A percentile compares a stretch with the other conserved stretches of the same genome.
phyloP scores from a whole-genome alignment of 306 rosid species.

The Prosopis cineraria region DNA sequence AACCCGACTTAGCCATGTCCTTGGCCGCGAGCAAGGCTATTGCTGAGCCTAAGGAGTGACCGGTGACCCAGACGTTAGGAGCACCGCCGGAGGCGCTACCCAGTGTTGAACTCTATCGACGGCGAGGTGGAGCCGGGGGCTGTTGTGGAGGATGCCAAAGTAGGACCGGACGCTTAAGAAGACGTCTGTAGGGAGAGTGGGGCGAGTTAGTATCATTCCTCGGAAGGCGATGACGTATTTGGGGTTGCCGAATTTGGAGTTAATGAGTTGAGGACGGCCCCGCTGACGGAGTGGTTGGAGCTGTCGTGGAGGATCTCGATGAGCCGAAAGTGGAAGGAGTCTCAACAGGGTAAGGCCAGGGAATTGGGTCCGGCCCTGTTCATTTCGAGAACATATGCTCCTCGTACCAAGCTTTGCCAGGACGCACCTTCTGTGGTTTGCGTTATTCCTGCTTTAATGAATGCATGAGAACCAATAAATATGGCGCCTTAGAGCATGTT shows the following conservation, averaged over 20 bases:
- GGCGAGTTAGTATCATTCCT: conserved; percentile 17
- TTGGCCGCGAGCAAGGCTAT: conserved; percentile 38
- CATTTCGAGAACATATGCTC: conserved; percentile 24
- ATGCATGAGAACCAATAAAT: not conserved
- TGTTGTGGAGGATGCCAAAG: not conserved
- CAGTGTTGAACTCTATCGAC: not conserved
- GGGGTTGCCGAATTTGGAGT: conserved; percentile 10
- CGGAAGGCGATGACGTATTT: conserved; percentile 40
- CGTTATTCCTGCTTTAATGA: conserved; percentile 12
- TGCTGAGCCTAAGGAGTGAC: conserved; percentile 44
- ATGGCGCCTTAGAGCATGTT: too few species aligned
- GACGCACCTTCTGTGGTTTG: conserved; percentile 22
- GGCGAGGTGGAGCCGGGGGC: conserved; percentile 18
- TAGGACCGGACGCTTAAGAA: not conserved
- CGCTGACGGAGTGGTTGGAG: not conserved
- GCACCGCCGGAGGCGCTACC: conserved; percentile 2
- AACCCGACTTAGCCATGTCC: conserved; percentile 31
- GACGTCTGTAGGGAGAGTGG: conserved; percentile 22
- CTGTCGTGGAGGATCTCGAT: conserved; percentile 8
- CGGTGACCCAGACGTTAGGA: conserved; percentile 41
- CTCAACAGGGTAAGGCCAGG: conserved; percentile 23
- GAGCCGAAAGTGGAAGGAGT: conserved; percentile 28
- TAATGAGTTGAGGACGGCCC: conserved; percentile 27
- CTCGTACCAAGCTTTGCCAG: conserved; percentile 39
- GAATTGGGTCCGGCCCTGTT: conserved; percentile 12